Conservation (phyloP, 176 grass and related monocot genomes). For the Hordeum vulgare region MorexV3_pseudomolecules_assembly NC_058521.1:454322776-454323275, state of each 20-base stretch:
- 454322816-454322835: neutral
- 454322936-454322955: neutral
- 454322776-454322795: no score
- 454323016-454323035: neutral
- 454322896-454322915: neutral
- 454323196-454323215: neutral
- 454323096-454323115: neutral
- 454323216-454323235: slow-evolving; percentile 7
- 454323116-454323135: neutral
- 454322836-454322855: neutral
- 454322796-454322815: neutral
- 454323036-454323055: neutral
- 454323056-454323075: neutral
- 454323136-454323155: neutral
- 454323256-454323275: neutral
- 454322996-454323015: neutral
- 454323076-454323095: neutral
- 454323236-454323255: neutral
- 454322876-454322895: neutral
- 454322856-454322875: neutral
- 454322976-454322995: neutral
- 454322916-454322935: neutral
- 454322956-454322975: neutral
- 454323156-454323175: neutral
- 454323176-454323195: neutral